Evolutionary conservation across 1,139 yeast species (phyloP).

Genomic region (Blastobotrys serpentis): DNA sequence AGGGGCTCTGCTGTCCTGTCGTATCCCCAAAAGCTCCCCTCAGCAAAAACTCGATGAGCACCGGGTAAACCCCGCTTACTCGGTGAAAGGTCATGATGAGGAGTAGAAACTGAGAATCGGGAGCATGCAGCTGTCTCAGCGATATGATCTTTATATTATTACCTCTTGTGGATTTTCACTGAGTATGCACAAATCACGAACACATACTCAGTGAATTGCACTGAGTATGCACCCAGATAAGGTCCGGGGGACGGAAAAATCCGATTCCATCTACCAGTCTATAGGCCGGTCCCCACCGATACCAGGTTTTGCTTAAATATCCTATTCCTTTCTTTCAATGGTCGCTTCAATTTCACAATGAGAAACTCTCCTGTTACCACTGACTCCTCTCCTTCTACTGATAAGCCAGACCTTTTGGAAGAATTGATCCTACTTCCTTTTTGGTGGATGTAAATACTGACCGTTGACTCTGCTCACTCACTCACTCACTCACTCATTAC

Average conservation of each 20-base stretch:
- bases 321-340: background rate
- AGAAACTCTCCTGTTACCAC: background rate
- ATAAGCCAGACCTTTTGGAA: background rate
- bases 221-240: background rate
- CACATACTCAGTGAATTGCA: background rate
- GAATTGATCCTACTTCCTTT: conserved; percentile 3
- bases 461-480: too few relatives aligned
- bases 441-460: background rate
- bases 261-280: background rate
- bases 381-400: background rate
- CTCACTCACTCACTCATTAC: too few relatives aligned
- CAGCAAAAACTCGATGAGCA: too few relatives aligned
- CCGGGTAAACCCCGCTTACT: background rate
- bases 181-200: background rate
- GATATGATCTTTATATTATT: background rate
- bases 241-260: background rate
- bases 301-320: background rate
- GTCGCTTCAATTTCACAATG: background rate
- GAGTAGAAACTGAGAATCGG: background rate
- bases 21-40: background rate
- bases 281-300: background rate
- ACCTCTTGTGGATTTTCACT: background rate
- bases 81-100: background rate
- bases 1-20: background rate
- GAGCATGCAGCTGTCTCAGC: background rate